phyloP scores from a whole-genome alignment of 805 yeast species.

The Spathaspora arborariae region DNA sequence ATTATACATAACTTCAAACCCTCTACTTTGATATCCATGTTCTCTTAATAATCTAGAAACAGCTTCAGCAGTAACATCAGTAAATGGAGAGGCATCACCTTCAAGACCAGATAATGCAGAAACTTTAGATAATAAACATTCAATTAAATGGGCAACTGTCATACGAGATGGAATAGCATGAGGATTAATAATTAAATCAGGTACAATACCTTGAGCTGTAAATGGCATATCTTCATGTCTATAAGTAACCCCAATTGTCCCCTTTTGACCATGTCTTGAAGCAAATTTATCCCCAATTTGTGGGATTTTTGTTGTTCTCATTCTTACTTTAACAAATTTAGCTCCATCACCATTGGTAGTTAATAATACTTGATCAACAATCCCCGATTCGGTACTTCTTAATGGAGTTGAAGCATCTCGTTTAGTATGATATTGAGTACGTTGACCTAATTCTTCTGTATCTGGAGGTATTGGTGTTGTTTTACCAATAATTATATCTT shows the following conservation, averaged over 20 bases:
- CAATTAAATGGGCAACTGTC: slow-evolving; percentile 99
- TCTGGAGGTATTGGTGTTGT: slow-evolving; percentile 99
- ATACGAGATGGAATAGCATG: slow-evolving; percentile 99
- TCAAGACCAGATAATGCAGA: slow-evolving; percentile 93
- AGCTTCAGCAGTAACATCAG: slow-evolving; percentile 97
- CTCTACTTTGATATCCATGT: slow-evolving; percentile 96
- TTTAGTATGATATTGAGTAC: slow-evolving; percentile 97
- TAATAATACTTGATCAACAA: slow-evolving; percentile 93
- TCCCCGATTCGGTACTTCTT: slow-evolving; percentile 95
- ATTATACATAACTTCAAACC: slow-evolving; percentile 97
- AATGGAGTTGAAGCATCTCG: slow-evolving; percentile 98
- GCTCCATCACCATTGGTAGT: slow-evolving; percentile 98
- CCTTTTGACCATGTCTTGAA: slow-evolving; percentile 99
- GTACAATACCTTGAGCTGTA: slow-evolving; percentile 91
- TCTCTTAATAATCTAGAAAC: slow-evolving; percentile 88
- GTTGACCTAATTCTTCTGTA: slow-evolving; percentile 96
- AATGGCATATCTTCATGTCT: slow-evolving; percentile 99
- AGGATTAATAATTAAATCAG: slow-evolving; percentile 96
- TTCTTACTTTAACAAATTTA: slow-evolving; percentile 95
- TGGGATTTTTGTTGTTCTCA: slow-evolving; percentile 98
- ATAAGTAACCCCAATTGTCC: slow-evolving; percentile 98
- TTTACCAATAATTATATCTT: slow-evolving; percentile 97
- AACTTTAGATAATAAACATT: slow-evolving; percentile 93
- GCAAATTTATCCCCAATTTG: slow-evolving; percentile 99
- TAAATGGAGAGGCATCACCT: slow-evolving; percentile 99